Evolutionary conservation across 78 protist species (phyloP).

Genomic region (Dictyostelium discoideum): DNA sequence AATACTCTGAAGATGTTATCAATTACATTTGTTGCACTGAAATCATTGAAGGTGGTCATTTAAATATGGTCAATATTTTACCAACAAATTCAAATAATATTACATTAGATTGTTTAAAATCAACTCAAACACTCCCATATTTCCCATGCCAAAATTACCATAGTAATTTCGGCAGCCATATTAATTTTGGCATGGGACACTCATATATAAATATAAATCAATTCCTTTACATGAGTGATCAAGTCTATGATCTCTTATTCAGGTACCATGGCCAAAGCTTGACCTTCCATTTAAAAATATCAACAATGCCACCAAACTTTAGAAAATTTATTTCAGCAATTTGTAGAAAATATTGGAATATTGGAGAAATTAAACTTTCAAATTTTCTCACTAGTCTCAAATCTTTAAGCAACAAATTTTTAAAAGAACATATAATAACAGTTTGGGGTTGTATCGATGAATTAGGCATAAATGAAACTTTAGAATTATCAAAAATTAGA

Average conservation of each 20-base stretch:
- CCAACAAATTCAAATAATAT: background rate
- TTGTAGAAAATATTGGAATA: background rate
- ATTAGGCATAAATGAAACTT: background rate
- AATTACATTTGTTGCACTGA: background rate
- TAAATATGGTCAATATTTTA: background rate
- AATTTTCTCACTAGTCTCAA: no score
- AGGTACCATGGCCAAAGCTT: no score
- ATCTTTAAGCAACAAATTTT: no score
- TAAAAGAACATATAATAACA: background rate
- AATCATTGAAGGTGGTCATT: background rate
- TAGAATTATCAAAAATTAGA: background rate
- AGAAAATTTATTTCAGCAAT: background rate
- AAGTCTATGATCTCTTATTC: background rate
- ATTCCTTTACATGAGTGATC: background rate
- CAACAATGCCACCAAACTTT: background rate
- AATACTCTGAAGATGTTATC: background rate
- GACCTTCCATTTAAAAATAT: background rate
- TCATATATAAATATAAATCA: no score
- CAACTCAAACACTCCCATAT: no score
- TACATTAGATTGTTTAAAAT: background rate
- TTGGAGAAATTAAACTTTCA: background rate
- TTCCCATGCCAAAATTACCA: no score
- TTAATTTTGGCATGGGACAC: no score
- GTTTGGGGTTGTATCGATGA: background rate
- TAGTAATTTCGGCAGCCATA: no score